Percentiles rank a stretch among this genome's conserved stretches.
Evolutionary conservation across 495 filamentous ascomycete species (phyloP).

Genomic region (Penicillium egyptiacum): DNA sequence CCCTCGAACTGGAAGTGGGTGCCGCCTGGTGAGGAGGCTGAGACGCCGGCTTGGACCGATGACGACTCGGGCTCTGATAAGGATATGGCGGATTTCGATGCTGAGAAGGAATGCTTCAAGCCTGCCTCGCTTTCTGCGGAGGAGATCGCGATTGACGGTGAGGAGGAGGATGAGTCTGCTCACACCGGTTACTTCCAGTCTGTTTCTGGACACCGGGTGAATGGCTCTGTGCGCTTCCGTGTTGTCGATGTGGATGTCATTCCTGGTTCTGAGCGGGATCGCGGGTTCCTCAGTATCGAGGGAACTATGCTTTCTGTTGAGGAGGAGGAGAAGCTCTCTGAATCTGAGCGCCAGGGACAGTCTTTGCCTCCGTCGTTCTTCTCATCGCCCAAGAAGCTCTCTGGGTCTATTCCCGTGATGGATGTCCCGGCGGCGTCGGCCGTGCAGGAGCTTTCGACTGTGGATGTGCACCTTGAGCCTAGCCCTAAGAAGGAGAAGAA

Average conservation of each 20-base stretch:
- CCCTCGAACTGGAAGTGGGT: conserved; percentile 68
- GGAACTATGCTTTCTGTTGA: conserved; percentile 61
- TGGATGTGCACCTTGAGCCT: conserved; percentile 21
- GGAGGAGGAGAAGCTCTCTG: conserved; percentile 43
- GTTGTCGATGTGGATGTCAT: conserved; percentile 64
- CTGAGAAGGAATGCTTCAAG: conserved; percentile 47
- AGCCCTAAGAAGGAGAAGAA: conserved; percentile 19
- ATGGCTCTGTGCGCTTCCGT: conserved; percentile 59
- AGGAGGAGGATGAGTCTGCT: conserved; percentile 36
- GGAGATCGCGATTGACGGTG: conserved; percentile 30
- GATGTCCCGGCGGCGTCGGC: conserved; percentile 15
- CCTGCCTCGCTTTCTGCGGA: conserved; percentile 37
- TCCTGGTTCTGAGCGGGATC: conserved; percentile 55
- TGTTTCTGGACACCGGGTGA: conserved; percentile 59
- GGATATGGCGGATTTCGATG: conserved; percentile 32
- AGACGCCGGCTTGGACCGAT: conserved; percentile 30
- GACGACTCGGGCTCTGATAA: conserved; percentile 30
- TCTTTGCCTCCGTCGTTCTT: conserved; percentile 23
- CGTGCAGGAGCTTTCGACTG: conserved; percentile 18
- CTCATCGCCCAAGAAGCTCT: conserved; percentile 13
- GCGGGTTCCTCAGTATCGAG: conserved; percentile 65
- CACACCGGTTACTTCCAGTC: conserved; percentile 61
- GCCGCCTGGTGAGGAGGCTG: conserved; percentile 40
- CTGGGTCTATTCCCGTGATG: conserved; percentile 24
- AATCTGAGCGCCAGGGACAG: conserved; percentile 40